Evolutionary conservation across 2,329 filamentous ascomycete genomes (phyloP).

Genomic region (Diaporthe australafricana): DNA sequence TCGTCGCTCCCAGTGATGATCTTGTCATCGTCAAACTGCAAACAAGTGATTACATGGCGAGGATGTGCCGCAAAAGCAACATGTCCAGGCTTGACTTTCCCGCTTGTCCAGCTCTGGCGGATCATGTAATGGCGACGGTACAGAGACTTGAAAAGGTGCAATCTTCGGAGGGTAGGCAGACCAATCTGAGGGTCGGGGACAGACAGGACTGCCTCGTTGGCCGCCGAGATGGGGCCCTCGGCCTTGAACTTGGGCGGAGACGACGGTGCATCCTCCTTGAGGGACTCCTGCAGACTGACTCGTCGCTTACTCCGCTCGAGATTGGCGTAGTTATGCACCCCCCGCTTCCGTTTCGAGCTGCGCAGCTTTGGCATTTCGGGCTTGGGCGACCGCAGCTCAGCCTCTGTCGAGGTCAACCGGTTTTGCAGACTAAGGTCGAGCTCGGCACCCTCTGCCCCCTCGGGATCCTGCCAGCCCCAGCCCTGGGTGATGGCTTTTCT

Average conservation of each 20-base stretch:
- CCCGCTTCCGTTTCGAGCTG: conserved; percentile 68
- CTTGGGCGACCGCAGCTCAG: conserved; percentile 60
- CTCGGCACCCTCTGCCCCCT: conserved; percentile 80
- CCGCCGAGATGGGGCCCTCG: conserved; percentile 88
- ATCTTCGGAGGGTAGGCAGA: conserved; percentile 79
- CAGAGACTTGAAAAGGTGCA: conserved; percentile 96
- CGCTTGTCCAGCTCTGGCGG: conserved; percentile 90
- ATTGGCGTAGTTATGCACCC: conserved; percentile 55
- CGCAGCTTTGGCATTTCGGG: conserved; percentile 58
- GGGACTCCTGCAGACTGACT: conserved; percentile 59
- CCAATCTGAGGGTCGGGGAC: conserved; percentile 87
- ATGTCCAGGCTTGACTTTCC: conserved; percentile 85
- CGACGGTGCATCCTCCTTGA: conserved; percentile 55
- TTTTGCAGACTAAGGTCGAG: conserved; percentile 77
- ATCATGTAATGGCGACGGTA: conserved; percentile 95
- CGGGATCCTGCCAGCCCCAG: conserved; percentile 97
- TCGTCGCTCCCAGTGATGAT: conserved; percentile 98
- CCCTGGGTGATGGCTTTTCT: conserved; percentile 88
- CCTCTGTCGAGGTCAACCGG: conserved; percentile 64
- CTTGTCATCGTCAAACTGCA: conserved; percentile 98
- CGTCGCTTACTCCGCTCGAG: conserved; percentile 67
- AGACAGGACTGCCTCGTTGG: conserved; percentile 83
- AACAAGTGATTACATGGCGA: conserved; percentile 94
- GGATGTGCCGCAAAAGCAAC: conserved; percentile 97
- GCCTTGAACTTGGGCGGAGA: conserved; percentile 65